Conservation (phyloP, 2,329 filamentous ascomycete species). For the Neofusicoccum laricinum region DNA sequence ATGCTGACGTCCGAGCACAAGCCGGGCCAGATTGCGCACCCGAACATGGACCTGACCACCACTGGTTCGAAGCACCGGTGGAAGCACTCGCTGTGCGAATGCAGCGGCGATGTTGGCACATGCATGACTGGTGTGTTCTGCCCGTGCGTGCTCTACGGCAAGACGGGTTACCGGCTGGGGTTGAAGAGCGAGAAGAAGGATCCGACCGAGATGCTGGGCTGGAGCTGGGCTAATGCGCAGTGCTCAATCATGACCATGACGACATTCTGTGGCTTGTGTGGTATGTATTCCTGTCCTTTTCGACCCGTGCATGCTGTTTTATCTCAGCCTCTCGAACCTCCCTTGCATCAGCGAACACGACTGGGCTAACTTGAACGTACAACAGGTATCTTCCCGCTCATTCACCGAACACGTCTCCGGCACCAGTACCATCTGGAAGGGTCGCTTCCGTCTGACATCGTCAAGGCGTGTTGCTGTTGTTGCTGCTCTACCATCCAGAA, state of each 20-base stretch:
- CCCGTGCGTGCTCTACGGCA: constrained; percentile 44
- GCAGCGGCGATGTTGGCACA: constrained; percentile 33
- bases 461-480: constrained; percentile 39
- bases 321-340: neutral
- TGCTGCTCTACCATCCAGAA: constrained; percentile 43
- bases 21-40: constrained; percentile 41
- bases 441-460: constrained; percentile 32
- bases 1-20: constrained; percentile 34
- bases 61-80: constrained; percentile 25
- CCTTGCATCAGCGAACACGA: neutral
- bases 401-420: constrained; percentile 39
- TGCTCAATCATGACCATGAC: constrained; percentile 37
- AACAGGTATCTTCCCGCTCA: constrained; percentile 33
- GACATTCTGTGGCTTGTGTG: constrained; percentile 34
- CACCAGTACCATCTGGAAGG: constrained; percentile 44
- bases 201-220: constrained; percentile 38
- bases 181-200: constrained; percentile 38
- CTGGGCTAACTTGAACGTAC: neutral
- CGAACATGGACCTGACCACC: constrained; percentile 36
- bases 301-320: neutral
- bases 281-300: constrained; percentile 20
- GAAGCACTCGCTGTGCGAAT: constrained; percentile 33
- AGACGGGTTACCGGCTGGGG: constrained; percentile 42
- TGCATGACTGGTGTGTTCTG: constrained; percentile 40
- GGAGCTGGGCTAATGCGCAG: constrained; percentile 35